Base-by-base conservation (phyloP, 2,329 filamentous ascomycete genomes). In the Fusarium newnesense region DNA sequence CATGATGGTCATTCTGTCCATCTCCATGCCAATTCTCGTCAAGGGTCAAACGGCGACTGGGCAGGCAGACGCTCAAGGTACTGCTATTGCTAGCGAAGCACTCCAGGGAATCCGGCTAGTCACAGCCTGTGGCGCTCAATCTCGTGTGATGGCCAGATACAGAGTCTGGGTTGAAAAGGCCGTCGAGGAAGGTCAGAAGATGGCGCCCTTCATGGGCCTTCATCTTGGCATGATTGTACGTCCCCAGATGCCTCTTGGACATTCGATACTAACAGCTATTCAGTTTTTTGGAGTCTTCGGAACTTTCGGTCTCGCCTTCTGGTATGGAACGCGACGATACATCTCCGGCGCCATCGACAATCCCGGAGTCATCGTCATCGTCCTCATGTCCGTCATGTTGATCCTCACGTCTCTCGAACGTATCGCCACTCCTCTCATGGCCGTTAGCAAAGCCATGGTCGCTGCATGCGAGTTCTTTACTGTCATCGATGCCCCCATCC, bases 61-160 rank as follows among this genome's bases (percentile, higher is more conserved):
- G 1, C 46, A 62, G 4, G 77, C 78, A 1, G 78, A 80, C 34
- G 79, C 77, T 2, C 82, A 84, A 43, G 83, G 83, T 0, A 82
- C 82, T 0, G 81, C 82, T 4, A 80, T 86, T 13, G 84, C 84
- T 1, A 84, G 84, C 49, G 85, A 86, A 57, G 80, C 83, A 4
- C 77, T 86, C 9, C 78, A 80, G 4, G 81, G 83, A 0, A 80
- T 85, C 21, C 76, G 84, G 19, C 84, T 85, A 42, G 81, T 86
- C 49, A 81, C 83, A 67, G 84, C 84, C 2, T 85, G 83, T 62
- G 83, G 84, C n/a, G 84, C 85, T 1, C 81, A 85, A 59, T 71
- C 74, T 12, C 79, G 80, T 10, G 78, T 85, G 56, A 69, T 81
- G 1, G 74, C 76, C 37, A 82, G 79, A 15, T 85, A 85, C 60